Conservation (phyloP, 352 stramenopile genomes). For the Phytophthora cryptogea region DNA sequence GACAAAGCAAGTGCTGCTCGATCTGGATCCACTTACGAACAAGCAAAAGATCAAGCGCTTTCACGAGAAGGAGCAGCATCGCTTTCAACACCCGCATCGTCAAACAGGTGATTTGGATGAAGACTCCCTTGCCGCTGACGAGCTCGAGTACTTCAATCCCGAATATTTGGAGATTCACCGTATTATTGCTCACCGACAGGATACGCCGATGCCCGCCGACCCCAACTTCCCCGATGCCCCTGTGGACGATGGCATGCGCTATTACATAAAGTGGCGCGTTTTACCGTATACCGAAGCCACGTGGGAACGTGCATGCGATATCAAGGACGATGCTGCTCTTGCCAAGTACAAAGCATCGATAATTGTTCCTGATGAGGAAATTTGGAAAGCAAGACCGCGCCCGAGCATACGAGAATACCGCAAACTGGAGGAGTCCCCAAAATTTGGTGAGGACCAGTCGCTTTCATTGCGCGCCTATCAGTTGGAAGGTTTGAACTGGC, state of each 20-base stretch:
- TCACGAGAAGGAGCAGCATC: slow-evolving; percentile 77
- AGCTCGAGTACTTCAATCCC: slow-evolving; percentile 90
- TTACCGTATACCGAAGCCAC: slow-evolving; percentile 87
- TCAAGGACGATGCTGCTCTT: slow-evolving; percentile 87
- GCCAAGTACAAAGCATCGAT: slow-evolving; percentile 67
- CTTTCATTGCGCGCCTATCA: slow-evolving; percentile 84
- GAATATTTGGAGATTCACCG: slow-evolving; percentile 91
- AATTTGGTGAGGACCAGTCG: slow-evolving; percentile 75
- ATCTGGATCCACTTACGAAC: slow-evolving; percentile 81
- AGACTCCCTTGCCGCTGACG: slow-evolving; percentile 42
- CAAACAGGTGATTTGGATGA: slow-evolving; percentile 42
- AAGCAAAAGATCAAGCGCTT: slow-evolving; percentile 90
- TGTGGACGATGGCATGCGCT: slow-evolving; percentile 87
- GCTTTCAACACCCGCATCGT: slow-evolving; percentile 50
- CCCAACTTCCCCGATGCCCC: slow-evolving; percentile 59
- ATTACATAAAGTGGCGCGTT: slow-evolving; percentile 89
- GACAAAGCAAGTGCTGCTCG: slow-evolving; percentile 68
- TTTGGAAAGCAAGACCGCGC: slow-evolving; percentile 61
- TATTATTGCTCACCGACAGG: slow-evolving; percentile 78
- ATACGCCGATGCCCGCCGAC: slow-evolving; percentile 57
- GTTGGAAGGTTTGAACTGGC: slow-evolving; percentile 89
- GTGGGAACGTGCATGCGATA: slow-evolving; percentile 86
- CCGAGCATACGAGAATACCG: slow-evolving; percentile 84
- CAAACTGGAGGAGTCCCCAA: slow-evolving; percentile 80
- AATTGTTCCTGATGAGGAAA: slow-evolving; percentile 60